phyloP scores from a whole-genome alignment of 768 basidiomycete species.

The Lentinula sp. region DNA sequence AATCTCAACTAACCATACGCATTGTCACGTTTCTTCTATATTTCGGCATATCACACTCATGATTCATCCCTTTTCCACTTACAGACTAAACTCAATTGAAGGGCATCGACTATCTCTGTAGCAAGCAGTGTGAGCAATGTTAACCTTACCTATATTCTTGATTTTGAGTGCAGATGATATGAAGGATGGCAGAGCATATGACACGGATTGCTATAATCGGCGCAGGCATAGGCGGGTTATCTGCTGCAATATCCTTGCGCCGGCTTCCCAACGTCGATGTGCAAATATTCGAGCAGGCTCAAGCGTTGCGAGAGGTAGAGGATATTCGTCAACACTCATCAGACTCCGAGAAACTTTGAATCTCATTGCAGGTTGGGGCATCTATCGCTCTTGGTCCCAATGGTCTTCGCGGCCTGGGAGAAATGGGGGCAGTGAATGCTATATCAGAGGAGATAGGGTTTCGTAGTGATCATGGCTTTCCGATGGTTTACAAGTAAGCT shows the following conservation, averaged over 20 bases:
- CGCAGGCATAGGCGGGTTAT: not conserved
- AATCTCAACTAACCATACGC: too few species aligned
- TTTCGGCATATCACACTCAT: not conserved
- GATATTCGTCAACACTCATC: not conserved
- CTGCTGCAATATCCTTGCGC: not conserved
- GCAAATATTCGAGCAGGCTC: not conserved
- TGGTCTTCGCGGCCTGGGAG: not conserved
- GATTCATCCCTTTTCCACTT: not conserved
- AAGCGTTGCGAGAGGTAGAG: not conserved
- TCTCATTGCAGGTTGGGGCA: not conserved
- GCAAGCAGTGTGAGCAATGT: not conserved
- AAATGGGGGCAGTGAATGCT: not conserved
- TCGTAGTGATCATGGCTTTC: not conserved
- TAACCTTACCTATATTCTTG: not conserved
- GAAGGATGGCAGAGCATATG: too few species aligned
- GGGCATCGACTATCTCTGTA: too few species aligned
- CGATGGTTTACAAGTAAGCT: not conserved
- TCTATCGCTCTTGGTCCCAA: constrained; percentile 1
- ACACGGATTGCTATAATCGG: not conserved
- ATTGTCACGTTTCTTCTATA: not conserved
- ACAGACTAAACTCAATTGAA: too few species aligned
- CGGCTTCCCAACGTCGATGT: not conserved
- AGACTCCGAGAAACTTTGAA: too few species aligned
- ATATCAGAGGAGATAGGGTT: not conserved
- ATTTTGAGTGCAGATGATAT: not conserved